These are phyloP conservation scores for Acacia melanoxylon DNA, from an alignment of 306 rosid species.

Conservation along the genomic window DNA sequence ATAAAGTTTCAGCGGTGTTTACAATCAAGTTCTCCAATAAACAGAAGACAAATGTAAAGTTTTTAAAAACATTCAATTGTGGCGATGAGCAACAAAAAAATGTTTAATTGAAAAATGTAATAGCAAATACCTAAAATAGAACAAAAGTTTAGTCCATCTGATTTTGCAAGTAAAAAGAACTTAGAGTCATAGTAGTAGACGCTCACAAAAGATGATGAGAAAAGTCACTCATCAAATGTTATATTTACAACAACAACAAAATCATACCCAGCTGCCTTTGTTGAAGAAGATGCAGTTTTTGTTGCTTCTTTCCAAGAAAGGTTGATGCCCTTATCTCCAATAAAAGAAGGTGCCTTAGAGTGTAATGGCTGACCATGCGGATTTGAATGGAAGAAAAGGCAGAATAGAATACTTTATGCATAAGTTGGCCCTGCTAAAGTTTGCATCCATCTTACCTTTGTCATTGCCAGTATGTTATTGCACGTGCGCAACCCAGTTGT, in stretches of 20 bases:
- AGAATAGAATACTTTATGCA: neutral
- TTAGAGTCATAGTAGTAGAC: too few relatives aligned
- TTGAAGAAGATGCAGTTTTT: conserved; percentile 51
- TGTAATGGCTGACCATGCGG: conserved; percentile 47
- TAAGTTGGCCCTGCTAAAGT: neutral
- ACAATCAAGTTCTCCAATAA: too few relatives aligned
- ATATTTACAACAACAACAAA: neutral
- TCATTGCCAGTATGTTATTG: conserved; percentile 88
- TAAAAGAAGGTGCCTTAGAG: conserved; percentile 78
- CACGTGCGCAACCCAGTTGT: conserved; percentile 94
- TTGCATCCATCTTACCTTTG: conserved; percentile 56
- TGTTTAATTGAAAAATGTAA: neutral
- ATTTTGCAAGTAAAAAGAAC: neutral
- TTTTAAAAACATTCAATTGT: too few relatives aligned
- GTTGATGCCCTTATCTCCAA: conserved; percentile 86
- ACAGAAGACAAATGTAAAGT: too few relatives aligned
- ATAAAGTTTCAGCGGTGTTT: neutral
- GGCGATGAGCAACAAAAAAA: neutral
- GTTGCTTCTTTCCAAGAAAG: conserved; percentile 93
- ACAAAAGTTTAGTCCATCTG: neutral
- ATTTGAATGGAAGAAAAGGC: neutral
- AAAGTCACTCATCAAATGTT: neutral
- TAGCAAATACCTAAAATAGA: neutral
- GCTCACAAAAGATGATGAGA: neutral
- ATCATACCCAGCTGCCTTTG: conserved; percentile 67